Base-by-base conservation (phyloP, 306 rosid genomes). In the Acacia acuminata region DNA sequence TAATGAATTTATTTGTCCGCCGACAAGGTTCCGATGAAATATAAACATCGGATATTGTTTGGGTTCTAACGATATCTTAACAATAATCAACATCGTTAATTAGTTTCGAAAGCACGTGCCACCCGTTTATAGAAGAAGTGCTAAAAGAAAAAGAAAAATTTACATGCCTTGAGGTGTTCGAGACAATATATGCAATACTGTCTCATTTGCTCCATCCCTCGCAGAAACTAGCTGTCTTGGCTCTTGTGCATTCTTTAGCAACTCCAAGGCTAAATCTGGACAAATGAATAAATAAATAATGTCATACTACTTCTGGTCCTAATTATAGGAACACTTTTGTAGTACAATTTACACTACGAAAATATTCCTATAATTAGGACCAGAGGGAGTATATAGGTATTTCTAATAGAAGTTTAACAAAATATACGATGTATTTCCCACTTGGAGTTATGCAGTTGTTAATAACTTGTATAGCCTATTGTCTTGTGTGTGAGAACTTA, bases 181-280 rank as follows among this genome's bases (percentile, higher is more conserved):
- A 51, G 90, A 87, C 82, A 87, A 73, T 32, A 84, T 20, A 47
- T 87, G 88, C 73, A 87, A 82, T 16, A 56, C 86, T 3, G 88
- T 81, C 77, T 84, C 78, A 0, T 8, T 0, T 0, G 19, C 27
- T 17, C 1, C 4, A 60, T 7, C 75, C n/a, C 77, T 48, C 3
- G 5, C 40, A 1, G 42, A 42, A 40, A 71, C 71, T 8, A 76
- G 42, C 51, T 0, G 12, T 0, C 0, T 6, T 9, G 17, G 24
- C 10, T 0, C 48, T 44, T 1, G 38, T 0, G 22, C 38, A 7
- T 7, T 14, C 48, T 60, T 15, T 7, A 42, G 30, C 71, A 60
- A 12, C 14, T 3, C 1, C 55, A 76, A 58, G 13, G 80, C 71
- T 16, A 76, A 38, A 60, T 76, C 80, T 76, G 48, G 19, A 15